Evolutionary conservation across 441 rosid species (phyloP).

Genomic region (Pelargonium myrrhifolium): DNA sequence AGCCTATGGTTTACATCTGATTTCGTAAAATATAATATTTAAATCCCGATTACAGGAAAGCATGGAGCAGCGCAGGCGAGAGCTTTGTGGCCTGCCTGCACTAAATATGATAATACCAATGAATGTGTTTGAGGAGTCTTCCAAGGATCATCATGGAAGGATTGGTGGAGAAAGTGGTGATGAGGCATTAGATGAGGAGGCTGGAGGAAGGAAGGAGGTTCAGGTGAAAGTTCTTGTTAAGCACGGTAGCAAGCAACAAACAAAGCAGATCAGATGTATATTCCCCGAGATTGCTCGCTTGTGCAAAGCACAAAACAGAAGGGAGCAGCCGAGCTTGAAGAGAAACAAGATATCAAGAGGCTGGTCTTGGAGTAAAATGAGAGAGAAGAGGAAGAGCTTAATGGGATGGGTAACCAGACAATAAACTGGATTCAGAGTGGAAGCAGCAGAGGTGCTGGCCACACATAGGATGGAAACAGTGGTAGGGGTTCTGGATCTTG

Average conservation of each 20-base stretch:
- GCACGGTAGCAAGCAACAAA: slow-evolving; percentile 95
- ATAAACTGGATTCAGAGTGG: slow-evolving; percentile 68
- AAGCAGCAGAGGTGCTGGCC: slow-evolving; percentile 43
- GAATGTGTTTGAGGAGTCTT: slow-evolving; percentile 86
- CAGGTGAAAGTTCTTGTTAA: slow-evolving; percentile 97
- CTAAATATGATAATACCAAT: slow-evolving; percentile 88
- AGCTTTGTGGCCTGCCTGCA: slow-evolving; percentile 81
- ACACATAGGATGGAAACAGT: slow-evolving; percentile 50
- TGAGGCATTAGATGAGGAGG: slow-evolving; percentile 66
- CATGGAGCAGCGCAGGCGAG: slow-evolving; percentile 91
- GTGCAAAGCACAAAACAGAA: slow-evolving; percentile 96
- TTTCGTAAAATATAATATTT: not conserved
- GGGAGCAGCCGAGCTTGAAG: slow-evolving; percentile 96
- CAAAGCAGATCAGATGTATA: slow-evolving; percentile 82
- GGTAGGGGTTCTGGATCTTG: slow-evolving; percentile 60
- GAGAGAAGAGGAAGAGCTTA: slow-evolving; percentile 88
- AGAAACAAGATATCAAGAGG: slow-evolving; percentile 97
- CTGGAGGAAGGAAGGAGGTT: slow-evolving; percentile 68
- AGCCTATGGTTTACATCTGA: not conserved
- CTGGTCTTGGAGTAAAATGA: slow-evolving; percentile 92
- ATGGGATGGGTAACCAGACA: slow-evolving; percentile 66
- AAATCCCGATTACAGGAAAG: slow-evolving; percentile 62
- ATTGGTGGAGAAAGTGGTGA: slow-evolving; percentile 74
- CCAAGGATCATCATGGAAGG: slow-evolving; percentile 76
- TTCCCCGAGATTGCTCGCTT: slow-evolving; percentile 80